Percentiles rank a stretch among this genome's conserved stretches.
Evolutionary conservation across 1,139 yeast species (phyloP).

Genomic region (Kluyveromyces marxianus): DNA sequence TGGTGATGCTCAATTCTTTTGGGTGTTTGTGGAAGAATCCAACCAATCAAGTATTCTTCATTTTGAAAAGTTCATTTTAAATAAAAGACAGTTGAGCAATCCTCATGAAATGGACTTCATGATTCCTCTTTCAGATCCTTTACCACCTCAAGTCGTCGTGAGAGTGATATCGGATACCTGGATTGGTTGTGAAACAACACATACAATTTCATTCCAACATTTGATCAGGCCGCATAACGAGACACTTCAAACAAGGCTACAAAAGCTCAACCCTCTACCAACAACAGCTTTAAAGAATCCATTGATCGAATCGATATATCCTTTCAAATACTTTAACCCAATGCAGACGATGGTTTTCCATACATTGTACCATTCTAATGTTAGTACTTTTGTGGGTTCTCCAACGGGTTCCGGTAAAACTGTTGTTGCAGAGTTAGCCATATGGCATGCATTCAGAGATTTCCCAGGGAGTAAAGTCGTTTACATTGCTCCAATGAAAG

Average conservation of each 20-base stretch:
- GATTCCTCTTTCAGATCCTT: constrained; percentile 83
- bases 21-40: constrained; percentile 89
- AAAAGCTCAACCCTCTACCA: constrained; percentile 82
- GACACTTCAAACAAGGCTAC: constrained; percentile 71
- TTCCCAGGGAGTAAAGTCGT: constrained; percentile 80
- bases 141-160: constrained; percentile 80
- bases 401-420: constrained; percentile 99
- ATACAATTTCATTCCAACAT: constrained; percentile 83
- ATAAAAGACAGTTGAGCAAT: constrained; percentile 46
- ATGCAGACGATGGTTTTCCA: constrained; percentile 98
- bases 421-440: constrained; percentile 91
- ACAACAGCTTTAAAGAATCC: constrained; percentile 67
- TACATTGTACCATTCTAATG: constrained; percentile 69
- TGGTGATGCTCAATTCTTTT: constrained; percentile 79
- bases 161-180: constrained; percentile 77
- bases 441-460: constrained; percentile 87
- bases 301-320: constrained; percentile 63
- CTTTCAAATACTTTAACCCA: constrained; percentile 87
- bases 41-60: constrained; percentile 69
- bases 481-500: constrained; percentile 99
- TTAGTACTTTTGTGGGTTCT: constrained; percentile 87
- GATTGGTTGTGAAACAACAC: constrained; percentile 78
- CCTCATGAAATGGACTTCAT: constrained; percentile 81
- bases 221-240: constrained; percentile 83
- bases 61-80: constrained; percentile 69